Evolutionary conservation across 169 alveolate species (phyloP).

Genomic region (Cyclospora cayetanensis): DNA sequence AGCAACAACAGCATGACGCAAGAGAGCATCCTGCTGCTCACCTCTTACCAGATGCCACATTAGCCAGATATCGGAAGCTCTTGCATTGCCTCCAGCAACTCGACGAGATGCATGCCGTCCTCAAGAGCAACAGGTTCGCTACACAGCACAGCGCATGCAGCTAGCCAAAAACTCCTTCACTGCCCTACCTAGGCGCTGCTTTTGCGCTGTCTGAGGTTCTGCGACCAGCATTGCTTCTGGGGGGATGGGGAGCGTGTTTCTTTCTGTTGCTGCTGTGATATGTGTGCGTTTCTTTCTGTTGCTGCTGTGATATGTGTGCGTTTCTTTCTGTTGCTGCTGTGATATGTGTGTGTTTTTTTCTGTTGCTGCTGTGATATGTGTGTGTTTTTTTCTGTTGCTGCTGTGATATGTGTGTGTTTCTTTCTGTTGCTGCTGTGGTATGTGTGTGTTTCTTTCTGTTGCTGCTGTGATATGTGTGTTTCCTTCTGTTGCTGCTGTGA

Average conservation of each 20-base stretch:
- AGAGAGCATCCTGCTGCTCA: constrained; percentile 50
- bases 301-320: background rate
- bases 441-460: background rate
- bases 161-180: background rate
- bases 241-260: background rate
- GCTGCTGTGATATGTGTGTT: background rate
- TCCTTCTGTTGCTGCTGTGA: background rate
- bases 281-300: background rate
- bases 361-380: background rate
- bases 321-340: background rate
- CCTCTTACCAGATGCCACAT: background rate
- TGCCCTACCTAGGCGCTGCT: background rate
- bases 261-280: background rate
- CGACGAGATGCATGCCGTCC: constrained; percentile 10
- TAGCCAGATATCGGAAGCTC: background rate
- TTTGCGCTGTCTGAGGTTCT: background rate
- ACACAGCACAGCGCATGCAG: background rate
- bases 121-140: constrained; percentile 18
- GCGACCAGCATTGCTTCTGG: background rate
- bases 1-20: constrained; percentile 5
- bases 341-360: background rate
- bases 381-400: background rate
- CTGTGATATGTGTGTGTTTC: background rate
- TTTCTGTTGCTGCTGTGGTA: background rate
- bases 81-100: constrained; percentile 20